phyloP scores from a whole-genome alignment of 371 early-diverging fungal species.

The Mucor racemosus region DNA sequence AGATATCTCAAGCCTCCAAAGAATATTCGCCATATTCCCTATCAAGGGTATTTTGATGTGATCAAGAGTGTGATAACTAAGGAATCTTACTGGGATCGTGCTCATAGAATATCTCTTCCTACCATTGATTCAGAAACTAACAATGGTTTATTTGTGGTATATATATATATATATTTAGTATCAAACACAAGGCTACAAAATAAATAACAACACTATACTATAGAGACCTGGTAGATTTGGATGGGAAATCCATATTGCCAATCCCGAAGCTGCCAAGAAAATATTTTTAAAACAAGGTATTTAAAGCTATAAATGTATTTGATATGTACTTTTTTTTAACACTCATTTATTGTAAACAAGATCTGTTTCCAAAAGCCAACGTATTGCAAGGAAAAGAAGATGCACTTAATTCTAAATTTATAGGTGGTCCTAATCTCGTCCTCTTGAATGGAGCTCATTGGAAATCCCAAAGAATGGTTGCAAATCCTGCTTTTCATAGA shows the following conservation, averaged over 20 bases:
- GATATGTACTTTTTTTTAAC: too few relatives aligned
- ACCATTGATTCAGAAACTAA: not conserved
- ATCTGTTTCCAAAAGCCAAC: constrained; percentile 9
- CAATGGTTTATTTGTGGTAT: constrained; percentile 19
- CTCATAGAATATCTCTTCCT: constrained; percentile 9
- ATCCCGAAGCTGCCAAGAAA: constrained; percentile 14
- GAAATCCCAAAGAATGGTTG: constrained; percentile 25
- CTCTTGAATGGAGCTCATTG: constrained; percentile 15
- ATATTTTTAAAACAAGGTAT: constrained; percentile 8
- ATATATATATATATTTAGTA: too few relatives aligned
- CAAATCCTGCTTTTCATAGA: constrained; percentile 51
- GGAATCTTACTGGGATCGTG: not conserved
- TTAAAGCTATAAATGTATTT: too few relatives aligned
- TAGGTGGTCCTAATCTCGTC: constrained; percentile 15
- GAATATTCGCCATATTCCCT: constrained; percentile 30
- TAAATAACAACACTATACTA: too few relatives aligned
- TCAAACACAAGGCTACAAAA: too few relatives aligned
- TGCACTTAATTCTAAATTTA: not conserved
- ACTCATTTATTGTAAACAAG: too few relatives aligned
- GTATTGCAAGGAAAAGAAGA: not conserved
- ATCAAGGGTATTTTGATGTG: constrained; percentile 1
- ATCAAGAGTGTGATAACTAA: not conserved
- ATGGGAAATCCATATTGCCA: constrained; percentile 8
- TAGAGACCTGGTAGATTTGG: constrained; percentile 9
- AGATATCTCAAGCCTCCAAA: constrained; percentile 19